These are phyloP conservation scores for Salix brachista DNA, from an alignment of 345 rosid species.

Conservation along the genomic window DNA sequence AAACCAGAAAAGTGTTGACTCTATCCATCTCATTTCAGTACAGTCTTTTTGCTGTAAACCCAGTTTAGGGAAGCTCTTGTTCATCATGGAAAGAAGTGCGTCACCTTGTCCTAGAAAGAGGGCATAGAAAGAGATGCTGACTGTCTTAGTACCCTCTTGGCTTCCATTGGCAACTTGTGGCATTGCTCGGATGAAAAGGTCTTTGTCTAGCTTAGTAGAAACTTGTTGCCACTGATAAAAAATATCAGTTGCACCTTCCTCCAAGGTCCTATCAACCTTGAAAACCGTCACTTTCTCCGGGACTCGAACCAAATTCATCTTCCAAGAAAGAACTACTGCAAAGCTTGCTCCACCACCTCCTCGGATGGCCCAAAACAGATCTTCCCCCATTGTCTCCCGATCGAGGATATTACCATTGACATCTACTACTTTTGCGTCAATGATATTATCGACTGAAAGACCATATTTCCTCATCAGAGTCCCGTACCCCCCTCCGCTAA, in stretches of 20 bases:
- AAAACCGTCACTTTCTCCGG: neutral
- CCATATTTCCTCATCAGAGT: slow-evolving; percentile 6
- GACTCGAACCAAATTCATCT: slow-evolving; percentile 1
- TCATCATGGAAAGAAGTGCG: neutral
- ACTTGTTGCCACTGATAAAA: slow-evolving; percentile 15
- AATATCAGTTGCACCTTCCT: slow-evolving; percentile 4
- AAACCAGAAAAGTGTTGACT: slow-evolving; percentile 8
- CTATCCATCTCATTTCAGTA: slow-evolving; percentile 12
- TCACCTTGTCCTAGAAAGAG: neutral
- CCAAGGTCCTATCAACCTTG: neutral
- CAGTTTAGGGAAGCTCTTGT: slow-evolving; percentile 2
- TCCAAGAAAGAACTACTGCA: slow-evolving; percentile 4
- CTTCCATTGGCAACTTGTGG: neutral
- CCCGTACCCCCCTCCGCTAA: slow-evolving; percentile 13
- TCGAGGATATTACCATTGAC: slow-evolving; percentile 5
- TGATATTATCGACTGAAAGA: neutral
- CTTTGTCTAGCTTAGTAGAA: neutral
- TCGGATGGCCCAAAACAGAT: slow-evolving; percentile 12
- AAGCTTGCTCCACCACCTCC: slow-evolving; percentile 11
- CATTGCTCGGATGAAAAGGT: slow-evolving; percentile 12
- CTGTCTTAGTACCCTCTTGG: neutral
- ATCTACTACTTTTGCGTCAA: slow-evolving; percentile 1
- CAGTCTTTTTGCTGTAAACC: neutral
- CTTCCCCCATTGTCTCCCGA: neutral
- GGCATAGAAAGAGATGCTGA: neutral